Percentiles rank a stretch among this genome's conserved stretches.
Conservation (phyloP, 1,139 yeast genomes). For the Pichia sp. region DNA sequence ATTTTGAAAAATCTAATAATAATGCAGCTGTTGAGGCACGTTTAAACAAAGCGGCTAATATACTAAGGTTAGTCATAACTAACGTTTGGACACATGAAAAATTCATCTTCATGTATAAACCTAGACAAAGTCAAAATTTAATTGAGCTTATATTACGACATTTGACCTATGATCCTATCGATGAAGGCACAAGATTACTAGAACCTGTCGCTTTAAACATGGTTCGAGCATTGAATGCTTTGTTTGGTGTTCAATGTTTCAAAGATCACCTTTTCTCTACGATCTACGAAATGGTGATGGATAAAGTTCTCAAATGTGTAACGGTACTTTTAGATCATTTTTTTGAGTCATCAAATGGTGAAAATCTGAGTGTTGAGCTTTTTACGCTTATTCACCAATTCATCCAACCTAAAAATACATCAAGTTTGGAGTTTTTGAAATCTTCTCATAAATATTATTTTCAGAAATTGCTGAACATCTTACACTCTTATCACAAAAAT, state of each 20-base stretch:
- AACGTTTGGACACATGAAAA: conserved; percentile 17
- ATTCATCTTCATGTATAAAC: conserved; percentile 27
- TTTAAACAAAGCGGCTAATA: conserved; percentile 36
- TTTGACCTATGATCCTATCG: conserved; percentile 14
- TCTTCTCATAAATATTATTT: conserved; percentile 19
- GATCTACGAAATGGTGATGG: conserved; percentile 31
- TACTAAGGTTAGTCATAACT: conserved; percentile 32
- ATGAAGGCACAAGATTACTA: conserved; percentile 20
- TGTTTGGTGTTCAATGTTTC: conserved; percentile 32
- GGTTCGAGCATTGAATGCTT: conserved; percentile 26
- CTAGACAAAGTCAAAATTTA: conserved; percentile 31
- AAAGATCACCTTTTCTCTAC: conserved; percentile 34
- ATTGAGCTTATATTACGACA: conserved; percentile 25
- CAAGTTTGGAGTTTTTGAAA: conserved; percentile 25
- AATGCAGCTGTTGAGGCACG: conserved; percentile 33
- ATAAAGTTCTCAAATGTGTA: conserved; percentile 26
- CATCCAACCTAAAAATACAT: conserved; percentile 28
- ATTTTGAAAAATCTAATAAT: conserved; percentile 30
- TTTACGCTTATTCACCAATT: conserved; percentile 25
- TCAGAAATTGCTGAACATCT: conserved; percentile 25
- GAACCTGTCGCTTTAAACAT: conserved; percentile 35
- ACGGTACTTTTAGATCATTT: conserved; percentile 7
- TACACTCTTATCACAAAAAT: conserved; percentile 20
- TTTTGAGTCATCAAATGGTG: conserved; percentile 14
- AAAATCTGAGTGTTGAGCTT: conserved; percentile 28